Evolutionary conservation across 1,284 basidiomycete species (phyloP).

Genomic region (Ustilago nuda): DNA sequence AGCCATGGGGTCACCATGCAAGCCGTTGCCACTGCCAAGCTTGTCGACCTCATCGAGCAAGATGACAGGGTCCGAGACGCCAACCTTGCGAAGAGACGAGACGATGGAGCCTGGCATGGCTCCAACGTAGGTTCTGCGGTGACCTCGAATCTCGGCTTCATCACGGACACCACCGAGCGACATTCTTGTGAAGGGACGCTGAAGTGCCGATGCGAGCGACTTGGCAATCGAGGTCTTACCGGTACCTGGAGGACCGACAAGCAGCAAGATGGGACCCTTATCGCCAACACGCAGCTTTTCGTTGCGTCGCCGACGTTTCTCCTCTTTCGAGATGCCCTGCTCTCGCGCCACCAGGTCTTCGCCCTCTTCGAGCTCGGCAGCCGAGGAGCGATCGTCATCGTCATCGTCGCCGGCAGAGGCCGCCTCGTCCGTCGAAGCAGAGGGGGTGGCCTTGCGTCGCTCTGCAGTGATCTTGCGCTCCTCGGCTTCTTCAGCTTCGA

Average conservation of each 20-base stretch:
- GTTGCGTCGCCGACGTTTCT: constrained; percentile 43
- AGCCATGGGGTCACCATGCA: constrained; percentile 71
- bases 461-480: constrained; percentile 40
- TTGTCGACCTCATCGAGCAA: constrained; percentile 72
- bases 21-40: constrained; percentile 67
- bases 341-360: constrained; percentile 34
- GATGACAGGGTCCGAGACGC: constrained; percentile 71
- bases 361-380: constrained; percentile 20
- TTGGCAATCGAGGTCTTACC: constrained; percentile 68
- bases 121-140: constrained; percentile 65
- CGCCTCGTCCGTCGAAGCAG: constrained; percentile 34
- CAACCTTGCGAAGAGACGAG: constrained; percentile 66
- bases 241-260: constrained; percentile 70
- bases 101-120: constrained; percentile 78
- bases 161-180: constrained; percentile 71
- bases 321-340: constrained; percentile 43
- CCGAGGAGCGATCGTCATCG: constrained; percentile 5
- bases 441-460: constrained; percentile 28
- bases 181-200: constrained; percentile 74
- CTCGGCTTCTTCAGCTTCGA: constrained; percentile 51
- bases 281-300: constrained; percentile 54
- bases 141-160: constrained; percentile 71
- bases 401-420: constrained; percentile 25
- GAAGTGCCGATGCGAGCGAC: constrained; percentile 76
- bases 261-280: constrained; percentile 84